A percentile compares a stretch with the other conserved stretches of the same genome.
Conservation (phyloP, 345 rosid genomes). For the Aquilaria yunnanensis region DNA sequence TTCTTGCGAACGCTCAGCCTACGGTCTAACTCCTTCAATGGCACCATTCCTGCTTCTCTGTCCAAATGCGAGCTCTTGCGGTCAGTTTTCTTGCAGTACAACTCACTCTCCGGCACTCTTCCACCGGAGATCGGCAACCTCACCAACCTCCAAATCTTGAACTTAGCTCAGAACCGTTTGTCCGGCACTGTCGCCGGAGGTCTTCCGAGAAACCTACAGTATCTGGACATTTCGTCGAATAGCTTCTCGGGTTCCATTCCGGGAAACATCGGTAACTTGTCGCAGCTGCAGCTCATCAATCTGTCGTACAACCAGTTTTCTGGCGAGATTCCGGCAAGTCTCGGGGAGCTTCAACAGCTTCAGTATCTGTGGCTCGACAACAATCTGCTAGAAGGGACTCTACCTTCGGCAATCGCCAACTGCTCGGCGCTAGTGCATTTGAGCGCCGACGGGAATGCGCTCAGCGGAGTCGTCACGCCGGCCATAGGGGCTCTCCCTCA, state of each 20-base stretch:
- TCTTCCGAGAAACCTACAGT: slow-evolving; percentile 44
- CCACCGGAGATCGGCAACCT: slow-evolving; percentile 56
- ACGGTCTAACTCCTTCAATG: slow-evolving; percentile 67
- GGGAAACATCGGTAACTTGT: slow-evolving; percentile 33
- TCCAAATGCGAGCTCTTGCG: slow-evolving; percentile 67
- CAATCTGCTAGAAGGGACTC: slow-evolving; percentile 61
- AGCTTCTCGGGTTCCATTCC: slow-evolving; percentile 67
- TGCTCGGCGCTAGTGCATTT: slow-evolving; percentile 76
- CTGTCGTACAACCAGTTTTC: slow-evolving; percentile 72
- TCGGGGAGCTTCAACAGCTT: slow-evolving; percentile 57
- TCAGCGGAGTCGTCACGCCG: slow-evolving; percentile 70
- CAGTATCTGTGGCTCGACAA: slow-evolving; percentile 75
- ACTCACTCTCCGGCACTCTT: slow-evolving; percentile 77
- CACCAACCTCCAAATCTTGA: slow-evolving; percentile 47
- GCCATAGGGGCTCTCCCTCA: slow-evolving; percentile 62
- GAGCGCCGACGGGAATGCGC: slow-evolving; percentile 60
- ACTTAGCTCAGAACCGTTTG: slow-evolving; percentile 62
- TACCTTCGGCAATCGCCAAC: slow-evolving; percentile 76
- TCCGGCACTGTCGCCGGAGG: slow-evolving; percentile 52
- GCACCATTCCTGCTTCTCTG: slow-evolving; percentile 65
- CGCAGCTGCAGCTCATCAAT: slow-evolving; percentile 67
- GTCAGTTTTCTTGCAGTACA: slow-evolving; percentile 71
- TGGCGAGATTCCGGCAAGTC: slow-evolving; percentile 61
- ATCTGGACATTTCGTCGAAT: slow-evolving; percentile 74
- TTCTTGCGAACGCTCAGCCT: slow-evolving; percentile 67